Evolutionary conservation across 768 basidiomycete genomes (phyloP).

Genomic region (Lentinula sp.): DNA sequence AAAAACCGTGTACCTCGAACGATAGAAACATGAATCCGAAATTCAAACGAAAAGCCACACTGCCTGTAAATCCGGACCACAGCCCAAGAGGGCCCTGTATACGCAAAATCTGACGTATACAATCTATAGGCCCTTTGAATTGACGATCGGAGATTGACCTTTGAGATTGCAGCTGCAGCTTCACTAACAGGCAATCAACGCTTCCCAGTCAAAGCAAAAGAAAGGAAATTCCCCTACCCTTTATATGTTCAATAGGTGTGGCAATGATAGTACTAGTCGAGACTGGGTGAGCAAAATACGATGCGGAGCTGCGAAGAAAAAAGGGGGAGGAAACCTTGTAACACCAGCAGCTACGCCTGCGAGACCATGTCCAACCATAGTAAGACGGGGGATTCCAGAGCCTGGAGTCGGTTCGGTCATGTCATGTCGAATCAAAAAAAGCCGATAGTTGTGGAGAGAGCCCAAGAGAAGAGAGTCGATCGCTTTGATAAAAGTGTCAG

Average conservation of each 20-base stretch:
- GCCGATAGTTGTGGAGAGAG: conserved; percentile 67
- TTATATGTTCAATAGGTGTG: conserved; percentile 74
- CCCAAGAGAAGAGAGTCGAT: conserved; percentile 68
- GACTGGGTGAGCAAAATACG: conserved; percentile 4
- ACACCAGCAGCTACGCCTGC: conserved; percentile 65
- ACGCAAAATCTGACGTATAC: conserved; percentile 54
- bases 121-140: conserved; percentile 63
- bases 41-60: conserved; percentile 64
- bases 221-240: conserved; percentile 34
- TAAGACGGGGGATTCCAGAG: conserved; percentile 43
- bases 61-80: conserved; percentile 73
- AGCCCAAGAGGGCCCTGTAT: conserved; percentile 60
- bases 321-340: conserved; percentile 44
- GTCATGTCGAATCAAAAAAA: conserved; percentile 45
- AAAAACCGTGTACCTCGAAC: conserved; percentile 41
- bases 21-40: conserved; percentile 79
- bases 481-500: conserved; percentile 16
- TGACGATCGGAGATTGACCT: conserved; percentile 42
- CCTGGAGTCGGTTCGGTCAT: conserved; percentile 45
- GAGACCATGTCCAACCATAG: conserved; percentile 57
- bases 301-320: neutral
- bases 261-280: conserved; percentile 54
- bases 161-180: conserved; percentile 63
- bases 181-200: conserved; percentile 31
- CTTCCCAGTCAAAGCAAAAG: neutral